These are phyloP conservation scores for Sclerotinia spermophila DNA, from an alignment of 2,329 filamentous ascomycete species.

Conservation along the genomic window DNA sequence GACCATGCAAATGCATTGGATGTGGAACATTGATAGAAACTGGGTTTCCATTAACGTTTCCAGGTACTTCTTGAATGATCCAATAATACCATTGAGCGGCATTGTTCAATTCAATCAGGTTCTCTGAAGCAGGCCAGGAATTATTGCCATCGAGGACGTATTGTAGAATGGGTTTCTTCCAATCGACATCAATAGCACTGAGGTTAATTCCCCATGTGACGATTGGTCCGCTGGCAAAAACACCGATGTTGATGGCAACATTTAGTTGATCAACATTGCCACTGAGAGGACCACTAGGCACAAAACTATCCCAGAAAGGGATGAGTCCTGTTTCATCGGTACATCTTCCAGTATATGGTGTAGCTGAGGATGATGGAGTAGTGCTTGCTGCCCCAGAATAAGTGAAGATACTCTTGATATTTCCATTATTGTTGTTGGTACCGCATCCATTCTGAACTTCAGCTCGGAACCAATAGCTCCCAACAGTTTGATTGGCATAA, in stretches of 20 bases:
- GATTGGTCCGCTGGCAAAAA: conserved; percentile 15
- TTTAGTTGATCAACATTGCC: conserved; percentile 4
- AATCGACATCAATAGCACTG: conserved; percentile 39
- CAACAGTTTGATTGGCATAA: conserved; percentile 41
- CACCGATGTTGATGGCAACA: conserved; percentile 17
- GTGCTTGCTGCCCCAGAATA: conserved; percentile 18
- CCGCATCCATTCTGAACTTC: conserved; percentile 16
- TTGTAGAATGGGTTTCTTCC: conserved; percentile 42
- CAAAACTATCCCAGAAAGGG: conserved; percentile 18
- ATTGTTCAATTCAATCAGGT: conserved; percentile 21
- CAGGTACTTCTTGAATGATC: conserved; percentile 21
- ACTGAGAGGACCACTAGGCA: conserved; percentile 8
- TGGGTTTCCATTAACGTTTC: neutral
- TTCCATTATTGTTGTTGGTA: conserved; percentile 16
- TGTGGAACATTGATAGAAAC: conserved; percentile 33
- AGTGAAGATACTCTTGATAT: conserved; percentile 19
- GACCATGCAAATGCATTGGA: conserved; percentile 46
- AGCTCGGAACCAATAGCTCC: conserved; percentile 52
- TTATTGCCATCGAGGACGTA: conserved; percentile 34
- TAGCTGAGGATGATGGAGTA: conserved; percentile 15
- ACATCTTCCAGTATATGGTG: conserved; percentile 16
- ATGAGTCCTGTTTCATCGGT: conserved; percentile 17
- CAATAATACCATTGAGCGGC: conserved; percentile 23
- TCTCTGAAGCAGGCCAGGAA: conserved; percentile 20
- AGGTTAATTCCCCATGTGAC: conserved; percentile 21